phyloP scores from a whole-genome alignment of 768 basidiomycete genomes.

The Podaxis sp. region DNA sequence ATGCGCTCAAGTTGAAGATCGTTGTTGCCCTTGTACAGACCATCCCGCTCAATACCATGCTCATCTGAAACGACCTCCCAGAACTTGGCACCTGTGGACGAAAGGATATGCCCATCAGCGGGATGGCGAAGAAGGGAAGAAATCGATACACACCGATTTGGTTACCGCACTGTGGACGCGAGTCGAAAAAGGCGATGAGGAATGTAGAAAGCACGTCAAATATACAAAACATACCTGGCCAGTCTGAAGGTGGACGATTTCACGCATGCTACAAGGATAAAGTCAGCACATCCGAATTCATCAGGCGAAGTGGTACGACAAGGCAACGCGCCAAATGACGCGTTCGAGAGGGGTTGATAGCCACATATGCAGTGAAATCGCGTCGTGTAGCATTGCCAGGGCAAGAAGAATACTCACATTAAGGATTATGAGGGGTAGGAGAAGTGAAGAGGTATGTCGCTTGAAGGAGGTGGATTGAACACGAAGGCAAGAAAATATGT shows the following conservation, averaged over 20 bases:
- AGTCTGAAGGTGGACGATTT: slow-evolving; percentile 99
- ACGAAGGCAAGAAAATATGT: slow-evolving; percentile 45
- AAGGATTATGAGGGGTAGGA: slow-evolving; percentile 31
- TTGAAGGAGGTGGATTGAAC: slow-evolving; percentile 35
- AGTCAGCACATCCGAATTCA: slow-evolving; percentile 25
- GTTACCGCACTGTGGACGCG: slow-evolving; percentile 80
- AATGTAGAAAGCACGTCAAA: slow-evolving; percentile 4
- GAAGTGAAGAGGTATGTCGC: slow-evolving; percentile 36
- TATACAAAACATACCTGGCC: slow-evolving; percentile 76
- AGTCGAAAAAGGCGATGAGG: background rate
- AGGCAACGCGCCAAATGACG: slow-evolving; percentile 36
- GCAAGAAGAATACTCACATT: slow-evolving; percentile 35
- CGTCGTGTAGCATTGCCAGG: slow-evolving; percentile 19
- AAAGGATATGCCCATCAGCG: slow-evolving; percentile 12
- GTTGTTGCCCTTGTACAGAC: slow-evolving; percentile 89
- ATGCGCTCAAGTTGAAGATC: slow-evolving; percentile 97
- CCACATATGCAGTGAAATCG: slow-evolving; percentile 19
- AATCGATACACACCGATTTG: slow-evolving; percentile 78
- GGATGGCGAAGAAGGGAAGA: slow-evolving; percentile 18
- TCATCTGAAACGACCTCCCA: slow-evolving; percentile 99
- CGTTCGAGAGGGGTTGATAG: slow-evolving; percentile 18
- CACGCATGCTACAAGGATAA: slow-evolving; percentile 77
- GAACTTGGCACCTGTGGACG: slow-evolving; percentile 78
- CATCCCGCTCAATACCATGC: slow-evolving; percentile 94
- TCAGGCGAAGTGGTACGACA: slow-evolving; percentile 46